Conservation (phyloP, 2,329 filamentous ascomycete species). For the Aspergillus sp. region DNA sequence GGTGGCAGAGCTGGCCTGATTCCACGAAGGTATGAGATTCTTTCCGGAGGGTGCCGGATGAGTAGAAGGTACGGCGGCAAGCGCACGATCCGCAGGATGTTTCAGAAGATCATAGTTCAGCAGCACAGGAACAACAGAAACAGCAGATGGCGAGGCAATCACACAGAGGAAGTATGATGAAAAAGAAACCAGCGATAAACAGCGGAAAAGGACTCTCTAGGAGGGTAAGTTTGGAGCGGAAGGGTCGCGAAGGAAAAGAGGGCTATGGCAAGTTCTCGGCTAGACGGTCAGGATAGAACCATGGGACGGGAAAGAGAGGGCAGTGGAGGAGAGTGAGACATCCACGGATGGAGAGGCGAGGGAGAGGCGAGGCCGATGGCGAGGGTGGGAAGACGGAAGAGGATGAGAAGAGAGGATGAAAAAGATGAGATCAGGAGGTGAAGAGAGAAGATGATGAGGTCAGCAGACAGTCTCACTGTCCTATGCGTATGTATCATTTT, state of each 20-base stretch:
- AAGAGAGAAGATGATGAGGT: conserved; percentile 2
- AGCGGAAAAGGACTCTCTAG: conserved; percentile 1
- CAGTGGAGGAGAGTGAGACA: conserved; percentile 5
- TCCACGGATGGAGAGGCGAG: conserved; percentile 5
- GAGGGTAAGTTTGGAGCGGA: conserved; percentile 2
- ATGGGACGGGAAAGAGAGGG: conserved; percentile 7
- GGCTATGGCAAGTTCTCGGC: conserved; percentile 7
- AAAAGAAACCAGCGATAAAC: not conserved
- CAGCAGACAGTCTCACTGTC: conserved; percentile 10
- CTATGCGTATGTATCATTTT: too few species aligned
- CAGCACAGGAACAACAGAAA: not conserved
- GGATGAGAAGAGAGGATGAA: not conserved
- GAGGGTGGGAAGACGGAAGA: not conserved
- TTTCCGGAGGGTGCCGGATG: not conserved
- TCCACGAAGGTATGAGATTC: not conserved
- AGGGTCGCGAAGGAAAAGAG: conserved; percentile 1
- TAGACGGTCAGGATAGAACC: conserved; percentile 9
- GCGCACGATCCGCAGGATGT: not conserved
- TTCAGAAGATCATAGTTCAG: not conserved
- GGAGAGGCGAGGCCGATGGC: not conserved
- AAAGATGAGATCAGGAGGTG: not conserved
- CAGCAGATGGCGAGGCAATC: not conserved
- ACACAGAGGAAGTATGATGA: not conserved
- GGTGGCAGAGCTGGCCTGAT: not conserved
- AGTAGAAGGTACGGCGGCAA: not conserved